phyloP scores from a whole-genome alignment of 768 basidiomycete species.

The Amanita polypyramis region DNA sequence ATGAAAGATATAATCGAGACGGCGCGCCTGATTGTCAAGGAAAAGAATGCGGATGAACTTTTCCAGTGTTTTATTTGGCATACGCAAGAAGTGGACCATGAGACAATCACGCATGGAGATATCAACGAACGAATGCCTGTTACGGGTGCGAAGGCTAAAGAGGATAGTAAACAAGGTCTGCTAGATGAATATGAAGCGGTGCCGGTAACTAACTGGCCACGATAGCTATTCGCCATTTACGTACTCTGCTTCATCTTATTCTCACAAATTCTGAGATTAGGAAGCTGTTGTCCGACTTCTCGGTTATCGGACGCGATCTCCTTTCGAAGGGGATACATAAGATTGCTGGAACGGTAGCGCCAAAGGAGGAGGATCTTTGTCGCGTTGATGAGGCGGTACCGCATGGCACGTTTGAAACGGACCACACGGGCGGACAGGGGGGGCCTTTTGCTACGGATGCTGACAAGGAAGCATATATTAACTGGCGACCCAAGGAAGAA shows the following conservation, averaged over 20 bases:
- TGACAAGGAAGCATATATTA: slow-evolving; percentile 19
- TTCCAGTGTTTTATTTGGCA: slow-evolving; percentile 88
- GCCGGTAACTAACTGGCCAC: background rate
- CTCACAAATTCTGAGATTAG: slow-evolving; percentile 91
- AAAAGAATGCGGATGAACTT: slow-evolving; percentile 87
- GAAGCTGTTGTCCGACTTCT: slow-evolving; percentile 76
- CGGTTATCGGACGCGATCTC: slow-evolving; percentile 72
- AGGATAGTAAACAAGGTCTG: slow-evolving; percentile 57
- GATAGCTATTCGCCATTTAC: slow-evolving; percentile 72
- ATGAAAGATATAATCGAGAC: slow-evolving; percentile 74
- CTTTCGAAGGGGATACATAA: slow-evolving; percentile 66
- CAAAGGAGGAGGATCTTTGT: slow-evolving; percentile 49
- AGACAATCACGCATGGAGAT: slow-evolving; percentile 17
- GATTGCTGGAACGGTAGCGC: slow-evolving; percentile 59
- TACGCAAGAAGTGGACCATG: slow-evolving; percentile 42
- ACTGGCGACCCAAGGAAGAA: slow-evolving; percentile 42
- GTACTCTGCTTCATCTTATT: slow-evolving; percentile 77
- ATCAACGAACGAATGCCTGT: slow-evolving; percentile 26
- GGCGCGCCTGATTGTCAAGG: slow-evolving; percentile 52
- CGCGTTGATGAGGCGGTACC: slow-evolving; percentile 63
- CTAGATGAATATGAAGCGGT: background rate
- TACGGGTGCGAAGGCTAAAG: slow-evolving; percentile 39
- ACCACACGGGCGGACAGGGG: slow-evolving; percentile 17
- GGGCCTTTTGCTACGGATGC: slow-evolving; percentile 28
- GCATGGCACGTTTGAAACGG: slow-evolving; percentile 48